Base-by-base conservation (phyloP, 1,284 basidiomycete species). In the Ustilago curta region DNA sequence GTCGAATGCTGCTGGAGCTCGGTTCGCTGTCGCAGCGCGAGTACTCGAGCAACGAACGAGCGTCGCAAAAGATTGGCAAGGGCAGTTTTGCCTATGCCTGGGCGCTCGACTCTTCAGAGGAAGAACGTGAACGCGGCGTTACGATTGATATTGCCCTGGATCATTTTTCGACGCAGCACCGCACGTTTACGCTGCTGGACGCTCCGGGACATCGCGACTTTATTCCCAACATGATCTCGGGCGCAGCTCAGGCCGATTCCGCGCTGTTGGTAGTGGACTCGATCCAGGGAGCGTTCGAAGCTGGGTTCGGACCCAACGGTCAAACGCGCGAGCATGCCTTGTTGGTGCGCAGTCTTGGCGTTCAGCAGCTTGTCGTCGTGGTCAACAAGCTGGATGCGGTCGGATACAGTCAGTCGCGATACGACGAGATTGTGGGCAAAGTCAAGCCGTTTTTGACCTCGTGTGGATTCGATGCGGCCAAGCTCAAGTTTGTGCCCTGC, bases 151-250 rank as follows among this genome's bases (percentile, higher is more conserved):
- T 99, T 60, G 95, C 95, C 0, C 88, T 92, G 58, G 93, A 96
- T 80, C 90, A 90, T 29, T 89, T 99, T 76, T 85, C 88, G 9
- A 97, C 95, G 0, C 87, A 90, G 0, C 89, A 92, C 77, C 89
- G 92, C 53, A 89, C 90, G 62, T 91, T 98, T 74, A 97, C 95
- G 1, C 90, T 99, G 21, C 90, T 99, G 27, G 96, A 99, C 80
- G 96, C 97, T 0, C 96, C 96, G 0, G 96, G 96, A 0, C 96
- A 99, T 86, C 92, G 91, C 74, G 97, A 99, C 82, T 99, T 99
- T 79, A 93, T 99, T 61, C 96, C 97, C 0, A 98, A 98, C 83
- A 99, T 99, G 97, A 99, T 99, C 64, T 96, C 94, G 0, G 96
- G 96, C 2, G 96, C 96, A 2, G 91, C 95, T 0, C 96, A 98